Conservation (phyloP, 192 early-diverging fungal genomes). For the Obelidium mucronatum region DNA sequence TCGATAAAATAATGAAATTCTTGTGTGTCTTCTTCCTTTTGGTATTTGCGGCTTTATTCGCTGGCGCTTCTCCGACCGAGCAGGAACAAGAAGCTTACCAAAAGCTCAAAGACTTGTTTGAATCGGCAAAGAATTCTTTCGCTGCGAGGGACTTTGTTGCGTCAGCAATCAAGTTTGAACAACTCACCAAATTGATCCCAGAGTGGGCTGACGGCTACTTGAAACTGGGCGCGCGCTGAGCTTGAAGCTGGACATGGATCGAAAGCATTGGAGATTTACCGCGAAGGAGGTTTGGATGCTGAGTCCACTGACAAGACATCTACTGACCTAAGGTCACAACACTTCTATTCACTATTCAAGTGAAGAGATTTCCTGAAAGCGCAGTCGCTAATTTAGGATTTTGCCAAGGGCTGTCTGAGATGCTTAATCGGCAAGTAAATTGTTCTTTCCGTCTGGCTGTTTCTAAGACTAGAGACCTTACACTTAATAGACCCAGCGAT, state of each 20-base stretch:
- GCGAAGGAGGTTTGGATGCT: neutral
- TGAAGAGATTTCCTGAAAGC: neutral
- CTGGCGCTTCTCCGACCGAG: too few relatives aligned
- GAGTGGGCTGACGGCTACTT: neutral
- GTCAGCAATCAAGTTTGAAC: neutral
- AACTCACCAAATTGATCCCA: neutral
- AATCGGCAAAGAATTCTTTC: neutral
- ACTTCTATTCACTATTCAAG: neutral
- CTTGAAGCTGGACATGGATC: neutral
- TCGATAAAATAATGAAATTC: too few relatives aligned
- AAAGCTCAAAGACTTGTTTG: neutral
- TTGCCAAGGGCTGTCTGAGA: neutral
- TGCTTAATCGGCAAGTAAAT: neutral
- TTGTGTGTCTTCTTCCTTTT: too few relatives aligned
- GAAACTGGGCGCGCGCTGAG: neutral
- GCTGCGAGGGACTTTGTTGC: neutral
- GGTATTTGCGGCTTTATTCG: too few relatives aligned
- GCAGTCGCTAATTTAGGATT: neutral
- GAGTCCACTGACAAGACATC: neutral
- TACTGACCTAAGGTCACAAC: neutral
- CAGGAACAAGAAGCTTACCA: neutral
- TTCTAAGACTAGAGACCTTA: too few relatives aligned
- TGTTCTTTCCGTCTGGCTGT: neutral
- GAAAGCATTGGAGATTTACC: neutral
- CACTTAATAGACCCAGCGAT: slow-evolving; percentile 18